Percentiles rank a stretch among this genome's conserved stretches.
Conservation (phyloP, 108 stramenopile species). For the Nannochloropsis oceanica region DNA sequence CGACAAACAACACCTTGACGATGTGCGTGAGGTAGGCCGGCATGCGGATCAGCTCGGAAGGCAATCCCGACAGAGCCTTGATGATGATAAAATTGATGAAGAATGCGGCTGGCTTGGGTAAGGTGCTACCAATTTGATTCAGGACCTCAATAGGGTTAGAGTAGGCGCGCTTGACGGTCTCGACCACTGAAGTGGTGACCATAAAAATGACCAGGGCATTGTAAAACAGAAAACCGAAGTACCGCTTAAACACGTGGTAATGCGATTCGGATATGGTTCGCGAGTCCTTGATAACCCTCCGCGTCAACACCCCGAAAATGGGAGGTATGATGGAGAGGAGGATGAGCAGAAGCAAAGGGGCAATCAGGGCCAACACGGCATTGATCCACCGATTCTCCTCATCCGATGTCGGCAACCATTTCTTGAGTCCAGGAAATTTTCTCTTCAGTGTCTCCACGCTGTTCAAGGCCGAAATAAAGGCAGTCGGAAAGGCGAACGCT, state of each 20-base stretch:
- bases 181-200: constrained; percentile 6
- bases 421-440: background rate
- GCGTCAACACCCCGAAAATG: background rate
- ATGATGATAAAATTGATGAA: constrained; percentile 4
- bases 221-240: constrained; percentile 1
- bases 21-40: background rate
- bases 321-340: background rate
- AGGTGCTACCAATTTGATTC: background rate
- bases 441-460: background rate
- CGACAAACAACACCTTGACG: background rate
- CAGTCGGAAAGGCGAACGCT: background rate
- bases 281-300: background rate
- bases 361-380: background rate
- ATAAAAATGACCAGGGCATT: constrained; percentile 1
- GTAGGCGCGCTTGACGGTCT: background rate
- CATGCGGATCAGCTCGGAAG: constrained; percentile 1
- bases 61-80: constrained; percentile 5
- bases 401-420: background rate
- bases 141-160: background rate
- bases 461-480: background rate
- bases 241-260: background rate
- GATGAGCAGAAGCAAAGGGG: background rate
- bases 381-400: background rate
- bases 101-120: constrained; percentile 2
- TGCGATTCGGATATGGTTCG: background rate